These are phyloP conservation scores for Albugo candida DNA, from an alignment of 352 stramenopile genomes.

Conservation along the genomic window DNA sequence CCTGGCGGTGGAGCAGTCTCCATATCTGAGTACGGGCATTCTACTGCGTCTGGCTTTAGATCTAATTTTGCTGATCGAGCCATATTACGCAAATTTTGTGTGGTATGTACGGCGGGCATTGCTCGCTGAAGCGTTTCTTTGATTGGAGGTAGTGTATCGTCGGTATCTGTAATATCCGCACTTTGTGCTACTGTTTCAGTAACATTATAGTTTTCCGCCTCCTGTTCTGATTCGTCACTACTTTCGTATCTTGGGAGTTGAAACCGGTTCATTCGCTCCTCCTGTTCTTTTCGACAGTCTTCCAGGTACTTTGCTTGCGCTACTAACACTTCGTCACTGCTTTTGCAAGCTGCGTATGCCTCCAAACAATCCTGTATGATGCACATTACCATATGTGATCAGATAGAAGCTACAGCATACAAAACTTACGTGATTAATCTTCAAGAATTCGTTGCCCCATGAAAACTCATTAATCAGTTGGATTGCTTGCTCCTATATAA, in stretches of 20 bases:
- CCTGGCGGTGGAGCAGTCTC: too few relatives aligned
- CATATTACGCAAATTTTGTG: too few relatives aligned
- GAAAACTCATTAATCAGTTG: conserved; percentile 87
- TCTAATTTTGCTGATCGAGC: too few relatives aligned
- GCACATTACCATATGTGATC: conserved; percentile 16
- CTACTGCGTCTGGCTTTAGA: too few relatives aligned
- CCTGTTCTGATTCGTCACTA: conserved; percentile 27
- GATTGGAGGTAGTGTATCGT: too few relatives aligned
- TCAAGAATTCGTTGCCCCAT: conserved; percentile 87
- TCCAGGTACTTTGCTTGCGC: conserved; percentile 49
- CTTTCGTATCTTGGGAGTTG: conserved; percentile 39
- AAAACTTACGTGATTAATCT: conserved; percentile 66
- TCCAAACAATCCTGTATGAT: conserved; percentile 59
- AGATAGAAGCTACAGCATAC: conserved; percentile 12
- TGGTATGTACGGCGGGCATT: too few relatives aligned
- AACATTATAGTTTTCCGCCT: conserved; percentile 17
- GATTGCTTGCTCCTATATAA: conserved; percentile 53
- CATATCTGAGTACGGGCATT: too few relatives aligned
- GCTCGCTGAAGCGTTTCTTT: too few relatives aligned
- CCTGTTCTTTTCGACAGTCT: conserved; percentile 36
- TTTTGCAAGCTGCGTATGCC: conserved; percentile 56
- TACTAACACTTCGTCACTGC: conserved; percentile 45
- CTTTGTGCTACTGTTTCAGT: conserved; percentile 11
- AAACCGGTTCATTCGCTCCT: conserved; percentile 27
- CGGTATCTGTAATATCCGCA: too few relatives aligned